Evolutionary conservation across 2,329 filamentous ascomycete genomes (phyloP), one percentile per base, ranked within the genome.

Genomic region (Periconia sp.): DNA sequence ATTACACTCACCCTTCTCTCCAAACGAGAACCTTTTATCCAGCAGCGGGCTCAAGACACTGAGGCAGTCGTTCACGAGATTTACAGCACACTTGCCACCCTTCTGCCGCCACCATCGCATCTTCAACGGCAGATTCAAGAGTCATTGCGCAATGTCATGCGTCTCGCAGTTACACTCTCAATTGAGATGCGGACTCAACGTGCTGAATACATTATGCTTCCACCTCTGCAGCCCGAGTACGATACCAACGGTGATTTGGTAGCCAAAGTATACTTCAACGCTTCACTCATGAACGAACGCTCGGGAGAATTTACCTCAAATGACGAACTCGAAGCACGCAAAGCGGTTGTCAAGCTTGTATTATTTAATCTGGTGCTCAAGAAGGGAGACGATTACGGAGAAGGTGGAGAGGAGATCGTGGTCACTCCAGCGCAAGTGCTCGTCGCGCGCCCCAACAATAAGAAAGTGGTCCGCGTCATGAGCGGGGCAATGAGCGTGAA

Each of bases 171-270:
- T 47, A 89, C 90, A 54, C 84, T 99, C 11, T 92, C 92, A 1
- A 87, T 99, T 61, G 92, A 97, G 77, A 99, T 99, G 94, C 92
- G 94, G 71, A 95, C 89, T 15, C 94, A 99, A 74, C 87, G 91
- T 55, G 92, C 94, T 37, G 94, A 97, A 78, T 99, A 96, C 79
- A 94, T 96, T 79, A 99, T 99, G 93, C 86, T 97, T 17, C 93
- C 94, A 27, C 94, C 94, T 5, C 81, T 96, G 52, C 91, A 94
- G 74, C 94, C 94, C 19, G 92, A 97, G 74, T 97, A 96, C 75
- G 92, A 97, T 74, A 88, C 87, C 64, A 91, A 94, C 58, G 94
- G 94, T 63, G 93, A 97, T 68, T 84, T 99, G 9, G 83, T 88
- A 15, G 89, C 90, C 50, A 93, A 92, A 52, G 91, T 97, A 10